Evolutionary conservation across 1,139 yeast species (phyloP).

Genomic region (Suhomyces anneliseae): DNA sequence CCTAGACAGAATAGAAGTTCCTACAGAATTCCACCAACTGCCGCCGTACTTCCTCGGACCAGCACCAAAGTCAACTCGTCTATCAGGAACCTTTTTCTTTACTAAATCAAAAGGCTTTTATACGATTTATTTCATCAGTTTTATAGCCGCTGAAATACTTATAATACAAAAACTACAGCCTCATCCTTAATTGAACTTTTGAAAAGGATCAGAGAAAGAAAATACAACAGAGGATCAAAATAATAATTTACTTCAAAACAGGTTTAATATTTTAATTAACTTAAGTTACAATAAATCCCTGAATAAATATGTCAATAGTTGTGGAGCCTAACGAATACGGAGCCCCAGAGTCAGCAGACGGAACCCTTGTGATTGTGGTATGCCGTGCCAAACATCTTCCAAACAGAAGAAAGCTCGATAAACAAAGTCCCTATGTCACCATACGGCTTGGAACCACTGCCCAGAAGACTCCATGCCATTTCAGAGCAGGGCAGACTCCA

Average conservation of each 20-base stretch:
- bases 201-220: no score
- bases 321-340: conserved; percentile 6
- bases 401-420: conserved; percentile 77
- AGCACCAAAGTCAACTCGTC: no score
- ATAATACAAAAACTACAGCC: no score
- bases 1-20: neutral
- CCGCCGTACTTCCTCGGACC: no score
- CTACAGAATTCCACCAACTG: no score
- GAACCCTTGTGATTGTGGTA: conserved; percentile 46
- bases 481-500: conserved; percentile 90
- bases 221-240: no score
- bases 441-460: conserved; percentile 80
- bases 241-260: no score
- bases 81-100: no score
- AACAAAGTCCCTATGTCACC: conserved; percentile 86
- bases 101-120: no score
- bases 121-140: no score
- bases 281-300: neutral
- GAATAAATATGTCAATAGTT: conserved; percentile 1
- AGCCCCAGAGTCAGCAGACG: conserved; percentile 42
- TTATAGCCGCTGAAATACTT: no score
- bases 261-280: neutral
- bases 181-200: no score
- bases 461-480: conserved; percentile 67
- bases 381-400: conserved; percentile 73